A percentile compares a stretch with the other conserved stretches of the same genome.
Conservation (phyloP, 2,329 filamentous ascomycete species). For the Diaporthe vaccinii region DNA sequence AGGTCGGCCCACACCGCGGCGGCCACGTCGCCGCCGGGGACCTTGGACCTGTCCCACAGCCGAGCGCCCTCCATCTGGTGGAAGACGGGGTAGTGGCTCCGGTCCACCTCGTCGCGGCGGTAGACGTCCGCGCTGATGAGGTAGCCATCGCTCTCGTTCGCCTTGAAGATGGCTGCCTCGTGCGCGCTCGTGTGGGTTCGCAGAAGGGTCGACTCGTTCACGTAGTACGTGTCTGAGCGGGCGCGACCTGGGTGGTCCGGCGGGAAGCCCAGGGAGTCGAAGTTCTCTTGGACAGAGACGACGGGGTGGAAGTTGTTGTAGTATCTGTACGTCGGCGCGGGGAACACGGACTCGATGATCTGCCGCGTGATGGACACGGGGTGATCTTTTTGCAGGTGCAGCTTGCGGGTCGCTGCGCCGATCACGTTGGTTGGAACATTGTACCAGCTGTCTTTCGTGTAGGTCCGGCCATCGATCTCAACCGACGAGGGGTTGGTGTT, state of each 20-base stretch:
- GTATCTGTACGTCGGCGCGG: slow-evolving; percentile 77
- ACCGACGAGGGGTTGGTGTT: slow-evolving; percentile 53
- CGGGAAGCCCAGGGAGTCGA: slow-evolving; percentile 96
- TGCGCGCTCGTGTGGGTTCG: slow-evolving; percentile 96
- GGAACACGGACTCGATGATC: slow-evolving; percentile 92
- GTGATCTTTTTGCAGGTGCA: slow-evolving; percentile 94
- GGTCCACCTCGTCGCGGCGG: slow-evolving; percentile 92
- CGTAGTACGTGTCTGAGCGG: slow-evolving; percentile 94
- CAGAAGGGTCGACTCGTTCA: slow-evolving; percentile 86
- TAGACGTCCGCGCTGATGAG: slow-evolving; percentile 96
- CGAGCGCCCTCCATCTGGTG: slow-evolving; percentile 98
- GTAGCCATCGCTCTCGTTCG: slow-evolving; percentile 81
- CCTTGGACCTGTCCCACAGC: slow-evolving; percentile 82
- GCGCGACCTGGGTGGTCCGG: slow-evolving; percentile 88
- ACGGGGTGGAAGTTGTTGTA: slow-evolving; percentile 87
- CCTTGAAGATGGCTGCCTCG: slow-evolving; percentile 84
- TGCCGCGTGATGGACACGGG: slow-evolving; percentile 91
- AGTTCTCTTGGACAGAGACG: slow-evolving; percentile 89
- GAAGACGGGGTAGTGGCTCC: slow-evolving; percentile 95
- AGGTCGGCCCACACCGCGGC: slow-evolving; percentile 79
- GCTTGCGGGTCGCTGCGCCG: slow-evolving; percentile 77
- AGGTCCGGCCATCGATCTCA: slow-evolving; percentile 73
- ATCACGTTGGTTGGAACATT: slow-evolving; percentile 85
- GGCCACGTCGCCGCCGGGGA: slow-evolving; percentile 70
- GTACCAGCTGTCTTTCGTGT: slow-evolving; percentile 83